Percentiles rank a stretch among this genome's conserved stretches.
Conservation (phyloP, 2,329 filamentous ascomycete genomes). For the Scedosporium aurantiacum region DNA sequence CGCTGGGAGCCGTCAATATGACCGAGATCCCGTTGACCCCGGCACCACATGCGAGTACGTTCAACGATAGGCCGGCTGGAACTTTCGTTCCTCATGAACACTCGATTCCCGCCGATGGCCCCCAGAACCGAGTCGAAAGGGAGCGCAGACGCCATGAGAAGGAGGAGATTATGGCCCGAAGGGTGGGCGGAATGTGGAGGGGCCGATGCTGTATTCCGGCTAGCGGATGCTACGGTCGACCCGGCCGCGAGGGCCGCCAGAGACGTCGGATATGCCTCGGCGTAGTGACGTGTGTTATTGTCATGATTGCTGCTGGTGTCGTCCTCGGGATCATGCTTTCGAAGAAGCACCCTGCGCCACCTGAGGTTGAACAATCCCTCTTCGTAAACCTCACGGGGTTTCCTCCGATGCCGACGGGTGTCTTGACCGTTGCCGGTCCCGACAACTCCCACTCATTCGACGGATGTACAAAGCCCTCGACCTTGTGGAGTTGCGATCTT, state of each 20-base stretch:
- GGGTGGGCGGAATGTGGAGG: constrained; percentile 51
- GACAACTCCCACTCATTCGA: constrained; percentile 52
- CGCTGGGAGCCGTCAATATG: constrained; percentile 49
- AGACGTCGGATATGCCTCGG: constrained; percentile 51
- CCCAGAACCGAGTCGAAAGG: constrained; percentile 35
- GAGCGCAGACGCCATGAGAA: constrained; percentile 50
- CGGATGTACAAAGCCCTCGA: constrained; percentile 60
- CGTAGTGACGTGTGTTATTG: constrained; percentile 41
- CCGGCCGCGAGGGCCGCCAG: constrained; percentile 52
- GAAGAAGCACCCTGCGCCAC: neutral
- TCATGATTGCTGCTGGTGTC: constrained; percentile 49
- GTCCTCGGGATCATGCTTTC: constrained; percentile 19
- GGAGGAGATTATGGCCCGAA: constrained; percentile 49
- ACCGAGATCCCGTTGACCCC: constrained; percentile 46
- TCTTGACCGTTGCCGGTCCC: constrained; percentile 66
- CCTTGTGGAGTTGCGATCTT: constrained; percentile 76
- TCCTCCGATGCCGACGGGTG: constrained; percentile 75
- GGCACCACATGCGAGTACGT: constrained; percentile 29
- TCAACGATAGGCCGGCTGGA: constrained; percentile 20
- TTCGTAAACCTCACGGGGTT: constrained; percentile 84
- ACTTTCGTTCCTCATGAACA: constrained; percentile 35
- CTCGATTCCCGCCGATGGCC: constrained; percentile 27
- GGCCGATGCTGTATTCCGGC: constrained; percentile 52
- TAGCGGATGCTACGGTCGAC: constrained; percentile 54
- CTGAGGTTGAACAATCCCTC: constrained; percentile 22